Evolutionary conservation across 2,329 filamentous ascomycete genomes (phyloP), one percentile per base, ranked within the genome.

Genomic region (Neurospora sp.): DNA sequence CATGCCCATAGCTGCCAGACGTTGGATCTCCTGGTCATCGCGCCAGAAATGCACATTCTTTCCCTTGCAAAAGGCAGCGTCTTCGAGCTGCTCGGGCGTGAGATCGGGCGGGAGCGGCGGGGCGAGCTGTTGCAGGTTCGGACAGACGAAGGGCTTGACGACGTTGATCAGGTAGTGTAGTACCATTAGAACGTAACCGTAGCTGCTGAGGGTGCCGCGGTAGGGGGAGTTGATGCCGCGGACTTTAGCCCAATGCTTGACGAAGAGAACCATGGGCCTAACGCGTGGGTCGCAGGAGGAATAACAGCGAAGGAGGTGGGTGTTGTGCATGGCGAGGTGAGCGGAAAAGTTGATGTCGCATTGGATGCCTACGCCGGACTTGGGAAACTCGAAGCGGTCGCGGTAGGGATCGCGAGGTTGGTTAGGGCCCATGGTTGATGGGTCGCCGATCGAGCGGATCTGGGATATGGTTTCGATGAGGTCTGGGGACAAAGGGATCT

Each of bases 331-430:
- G 1, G 90, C 93, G 3, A 97, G 86, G 66, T 92, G 89, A 19
- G 93, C 93, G 1, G 91, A 91, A 78, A 97, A 97, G 79, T 97
- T 97, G 83, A 97, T 93, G 77, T 97, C 93, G 78, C 92, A 96
- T 77, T 94, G 92, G 15, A 95, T 91, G n/a, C 93, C 93, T 38
- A 91, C 87, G 4, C 90, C 90, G 9, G 83, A 82, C 76, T 92
- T 92, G 6, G 92, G 91, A 70, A 95, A 95, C 78, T 96, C 93
- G 2, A 96, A 85, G 33, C 83, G 82, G 75, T 90, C 86, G 71
- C 80, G 82, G 76, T 86, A 87, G 38, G 81, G 82, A 73, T 89
- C 84, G 70, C 82, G 82, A 5, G 85, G 82, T 72, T 86, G 84
- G 76, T 85, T 84, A 8, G 83, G 81, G 2, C 80, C 74, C 74